These are phyloP conservation scores for Phoenix dactylifera DNA, from an alignment of 176 grass and related monocot species.

Conservation along the genomic window DNA sequence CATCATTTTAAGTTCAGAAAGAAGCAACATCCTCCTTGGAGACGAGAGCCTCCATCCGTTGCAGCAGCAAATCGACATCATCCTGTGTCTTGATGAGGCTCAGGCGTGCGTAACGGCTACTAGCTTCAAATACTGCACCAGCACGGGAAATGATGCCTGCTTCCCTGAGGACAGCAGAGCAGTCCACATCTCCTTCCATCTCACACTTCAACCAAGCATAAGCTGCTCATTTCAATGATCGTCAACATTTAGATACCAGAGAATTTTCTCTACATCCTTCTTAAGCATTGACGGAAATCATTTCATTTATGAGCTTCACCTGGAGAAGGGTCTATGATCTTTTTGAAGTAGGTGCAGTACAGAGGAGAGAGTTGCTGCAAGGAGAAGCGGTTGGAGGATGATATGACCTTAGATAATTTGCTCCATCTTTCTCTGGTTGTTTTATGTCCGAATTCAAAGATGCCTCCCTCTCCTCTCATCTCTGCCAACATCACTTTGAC, in stretches of 20 bases:
- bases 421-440: slow-evolving; percentile 39
- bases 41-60: slow-evolving; percentile 41
- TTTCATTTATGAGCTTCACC: slow-evolving; percentile 22
- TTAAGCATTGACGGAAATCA: not conserved
- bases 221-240: slow-evolving; percentile 25
- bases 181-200: slow-evolving; percentile 58
- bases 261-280: not conserved
- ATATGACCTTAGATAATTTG: slow-evolving; percentile 33
- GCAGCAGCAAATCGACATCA: slow-evolving; percentile 56
- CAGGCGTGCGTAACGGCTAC: slow-evolving; percentile 35
- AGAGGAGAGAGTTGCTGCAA: slow-evolving; percentile 42
- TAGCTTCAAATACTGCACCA: not conserved
- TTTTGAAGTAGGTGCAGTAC: slow-evolving; percentile 63
- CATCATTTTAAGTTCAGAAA: not conserved
- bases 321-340: slow-evolving; percentile 45
- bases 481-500: slow-evolving; percentile 48
- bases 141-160: slow-evolving; percentile 39
- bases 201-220: slow-evolving; percentile 84
- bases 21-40: slow-evolving; percentile 16
- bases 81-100: slow-evolving; percentile 58
- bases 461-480: slow-evolving; percentile 36
- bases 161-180: slow-evolving; percentile 28
- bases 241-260: too few species aligned
- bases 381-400: slow-evolving; percentile 48
- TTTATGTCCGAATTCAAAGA: slow-evolving; percentile 55